A percentile compares a stretch with the other conserved stretches of the same genome.
Conservation (phyloP, 129 eudicot genomes). For the Tagetes erecta region DNA sequence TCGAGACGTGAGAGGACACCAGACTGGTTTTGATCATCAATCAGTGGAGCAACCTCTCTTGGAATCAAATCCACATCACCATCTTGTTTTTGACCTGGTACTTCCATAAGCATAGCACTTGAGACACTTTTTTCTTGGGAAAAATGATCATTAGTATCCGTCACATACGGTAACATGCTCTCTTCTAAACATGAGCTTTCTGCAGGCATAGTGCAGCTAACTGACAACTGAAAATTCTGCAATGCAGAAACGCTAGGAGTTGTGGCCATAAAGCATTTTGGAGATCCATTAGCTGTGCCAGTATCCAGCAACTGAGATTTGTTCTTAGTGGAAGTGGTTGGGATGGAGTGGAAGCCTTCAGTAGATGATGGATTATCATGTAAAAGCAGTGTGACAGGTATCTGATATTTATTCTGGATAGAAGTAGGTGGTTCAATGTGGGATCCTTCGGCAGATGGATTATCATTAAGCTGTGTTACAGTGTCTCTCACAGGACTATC, state of each 20-base stretch:
- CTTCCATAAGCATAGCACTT: conserved; percentile 7
- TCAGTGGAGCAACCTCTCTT: conserved; percentile 26
- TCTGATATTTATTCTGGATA: neutral
- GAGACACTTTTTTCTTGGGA: conserved; percentile 29
- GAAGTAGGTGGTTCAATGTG: conserved; percentile 1
- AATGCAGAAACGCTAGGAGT: conserved; percentile 9
- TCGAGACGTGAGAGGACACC: neutral
- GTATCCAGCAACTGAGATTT: neutral
- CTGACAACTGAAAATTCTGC: conserved; percentile 8
- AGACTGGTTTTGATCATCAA: conserved; percentile 24
- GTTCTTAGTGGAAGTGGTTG: neutral
- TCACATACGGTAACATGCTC: neutral
- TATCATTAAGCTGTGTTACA: conserved; percentile 10
- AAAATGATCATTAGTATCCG: conserved; percentile 11
- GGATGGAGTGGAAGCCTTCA: neutral
- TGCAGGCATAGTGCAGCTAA: neutral
- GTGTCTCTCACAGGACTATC: conserved; percentile 10
- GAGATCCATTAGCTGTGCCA: neutral
- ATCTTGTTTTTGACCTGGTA: conserved; percentile 24
- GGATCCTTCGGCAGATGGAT: neutral
- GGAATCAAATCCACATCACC: conserved; percentile 27
- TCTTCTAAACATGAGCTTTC: conserved; percentile 22
- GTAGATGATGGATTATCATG: conserved; percentile 11
- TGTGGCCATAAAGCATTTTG: conserved; percentile 16
- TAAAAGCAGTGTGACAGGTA: conserved; percentile 3